These are phyloP conservation scores for Amanita brunnescens DNA, from an alignment of 768 basidiomycete genomes.

Conservation along the genomic window DNA sequence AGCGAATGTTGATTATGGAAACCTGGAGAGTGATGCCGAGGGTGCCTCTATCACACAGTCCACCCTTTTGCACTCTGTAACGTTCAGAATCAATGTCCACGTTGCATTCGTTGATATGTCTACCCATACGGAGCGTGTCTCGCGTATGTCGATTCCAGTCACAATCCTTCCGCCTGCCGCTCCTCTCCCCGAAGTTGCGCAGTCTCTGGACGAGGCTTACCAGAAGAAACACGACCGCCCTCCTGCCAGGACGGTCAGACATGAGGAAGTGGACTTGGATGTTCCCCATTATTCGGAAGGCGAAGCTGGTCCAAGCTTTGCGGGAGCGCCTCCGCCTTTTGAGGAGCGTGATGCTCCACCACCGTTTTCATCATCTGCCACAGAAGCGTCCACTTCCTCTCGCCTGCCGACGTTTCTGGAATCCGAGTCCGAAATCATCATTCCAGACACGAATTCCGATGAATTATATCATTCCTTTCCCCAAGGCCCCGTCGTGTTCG, in stretches of 20 bases:
- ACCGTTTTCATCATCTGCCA: constrained; percentile 52
- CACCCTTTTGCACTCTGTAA: constrained; percentile 76
- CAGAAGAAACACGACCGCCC: constrained; percentile 85
- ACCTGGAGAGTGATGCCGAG: constrained; percentile 50
- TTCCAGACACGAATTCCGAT: constrained; percentile 40
- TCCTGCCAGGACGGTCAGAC: constrained; percentile 58
- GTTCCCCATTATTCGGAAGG: constrained; percentile 63
- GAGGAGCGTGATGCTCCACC: constrained; percentile 80
- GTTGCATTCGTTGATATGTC: constrained; percentile 71
- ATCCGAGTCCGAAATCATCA: constrained; percentile 68
- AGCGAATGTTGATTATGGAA: constrained; percentile 32
- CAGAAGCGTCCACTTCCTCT: constrained; percentile 49
- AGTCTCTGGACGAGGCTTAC: constrained; percentile 64
- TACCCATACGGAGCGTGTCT: constrained; percentile 58
- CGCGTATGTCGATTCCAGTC: constrained; percentile 59
- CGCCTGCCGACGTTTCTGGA: constrained; percentile 70
- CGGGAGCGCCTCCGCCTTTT: constrained; percentile 71
- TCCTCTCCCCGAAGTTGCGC: constrained; percentile 72
- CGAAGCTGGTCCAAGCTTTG: constrained; percentile 69
- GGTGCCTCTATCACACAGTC: constrained; percentile 73
- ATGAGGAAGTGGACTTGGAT: constrained; percentile 53
- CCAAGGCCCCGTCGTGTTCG: constrained; percentile 35
- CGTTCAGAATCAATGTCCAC: constrained; percentile 66
- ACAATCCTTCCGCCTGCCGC: constrained; percentile 67
- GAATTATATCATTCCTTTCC: constrained; percentile 25